phyloP scores from a whole-genome alignment of 2,329 filamentous ascomycete genomes.

The Colletotrichum incanum region DNA sequence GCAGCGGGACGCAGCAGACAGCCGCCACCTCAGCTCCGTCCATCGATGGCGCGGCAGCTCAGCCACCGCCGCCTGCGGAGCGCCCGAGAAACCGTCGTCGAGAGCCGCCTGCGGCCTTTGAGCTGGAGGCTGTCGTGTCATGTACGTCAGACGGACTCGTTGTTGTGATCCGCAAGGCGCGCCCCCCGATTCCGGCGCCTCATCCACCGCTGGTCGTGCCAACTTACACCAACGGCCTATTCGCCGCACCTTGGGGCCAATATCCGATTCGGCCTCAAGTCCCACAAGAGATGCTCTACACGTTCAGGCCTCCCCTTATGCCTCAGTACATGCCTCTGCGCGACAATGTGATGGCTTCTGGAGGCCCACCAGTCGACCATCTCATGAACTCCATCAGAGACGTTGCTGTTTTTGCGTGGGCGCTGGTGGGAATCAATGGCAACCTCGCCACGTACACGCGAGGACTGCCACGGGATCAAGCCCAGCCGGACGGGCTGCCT shows the following conservation, averaged over 20 bases:
- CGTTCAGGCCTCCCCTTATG: slow-evolving; percentile 60
- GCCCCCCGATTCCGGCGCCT: slow-evolving; percentile 76
- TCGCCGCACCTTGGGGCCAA: slow-evolving; percentile 85
- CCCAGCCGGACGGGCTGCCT: slow-evolving; percentile 71
- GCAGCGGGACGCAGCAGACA: slow-evolving; percentile 26
- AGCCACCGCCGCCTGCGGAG: slow-evolving; percentile 19
- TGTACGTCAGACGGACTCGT: slow-evolving; percentile 92
- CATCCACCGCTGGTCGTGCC: slow-evolving; percentile 64
- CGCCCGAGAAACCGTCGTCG: slow-evolving; percentile 47
- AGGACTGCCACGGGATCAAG: slow-evolving; percentile 75
- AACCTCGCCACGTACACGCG: slow-evolving; percentile 76
- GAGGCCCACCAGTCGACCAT: slow-evolving; percentile 71
- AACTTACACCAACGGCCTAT: slow-evolving; percentile 75
- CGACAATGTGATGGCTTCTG: slow-evolving; percentile 61
- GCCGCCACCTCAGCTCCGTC: slow-evolving; percentile 29
- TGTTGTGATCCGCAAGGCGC: slow-evolving; percentile 82
- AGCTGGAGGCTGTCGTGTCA: slow-evolving; percentile 91
- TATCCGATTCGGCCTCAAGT: slow-evolving; percentile 72
- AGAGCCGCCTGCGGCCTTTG: slow-evolving; percentile 65
- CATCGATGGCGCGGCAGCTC: slow-evolving; percentile 21
- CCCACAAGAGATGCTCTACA: slow-evolving; percentile 60
- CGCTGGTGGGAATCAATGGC: slow-evolving; percentile 84
- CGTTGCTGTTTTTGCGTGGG: slow-evolving; percentile 91
- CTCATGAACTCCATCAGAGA: slow-evolving; percentile 88
- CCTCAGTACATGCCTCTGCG: slow-evolving; percentile 62